Evolutionary conservation across 805 yeast genomes (phyloP).

Genomic region (Novakomyces olei): DNA sequence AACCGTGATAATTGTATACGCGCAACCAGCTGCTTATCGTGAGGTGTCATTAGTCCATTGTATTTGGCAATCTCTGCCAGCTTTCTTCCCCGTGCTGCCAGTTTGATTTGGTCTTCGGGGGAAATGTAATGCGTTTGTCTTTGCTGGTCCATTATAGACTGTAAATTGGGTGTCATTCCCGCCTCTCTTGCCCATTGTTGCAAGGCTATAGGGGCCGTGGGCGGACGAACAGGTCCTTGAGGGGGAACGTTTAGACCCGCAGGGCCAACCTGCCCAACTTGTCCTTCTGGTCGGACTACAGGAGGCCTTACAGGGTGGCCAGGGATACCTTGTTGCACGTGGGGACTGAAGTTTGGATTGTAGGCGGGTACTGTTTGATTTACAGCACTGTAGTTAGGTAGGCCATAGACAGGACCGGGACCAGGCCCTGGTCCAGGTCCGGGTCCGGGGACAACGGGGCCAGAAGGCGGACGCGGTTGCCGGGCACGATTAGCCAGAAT

Average conservation of each 20-base stretch:
- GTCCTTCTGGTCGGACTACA: no score
- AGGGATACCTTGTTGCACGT: no score
- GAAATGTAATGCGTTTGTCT: conserved; percentile 1
- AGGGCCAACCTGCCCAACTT: neutral
- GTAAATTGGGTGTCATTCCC: neutral
- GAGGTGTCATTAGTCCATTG: conserved; percentile 90
- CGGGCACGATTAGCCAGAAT: conserved; percentile 22
- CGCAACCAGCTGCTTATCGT: conserved; percentile 88
- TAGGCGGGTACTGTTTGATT: neutral
- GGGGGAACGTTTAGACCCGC: neutral
- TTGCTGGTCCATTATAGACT: conserved; percentile 3
- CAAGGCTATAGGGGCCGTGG: neutral
- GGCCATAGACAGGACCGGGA: conserved; percentile 9
- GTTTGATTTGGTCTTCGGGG: neutral
- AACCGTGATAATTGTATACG: conserved; percentile 85
- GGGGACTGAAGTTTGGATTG: no score
- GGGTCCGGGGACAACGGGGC: no score
- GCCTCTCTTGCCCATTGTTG: neutral
- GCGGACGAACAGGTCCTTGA: neutral
- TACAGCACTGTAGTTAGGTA: conserved; percentile 2
- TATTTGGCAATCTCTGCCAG: conserved; percentile 34
- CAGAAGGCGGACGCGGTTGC: conserved; percentile 14
- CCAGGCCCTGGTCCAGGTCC: conserved; percentile 2
- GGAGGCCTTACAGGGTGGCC: no score
- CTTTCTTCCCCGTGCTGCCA: conserved; percentile 16